phyloP scores from a whole-genome alignment of 106 monocot species.

The Apostasia ramifera region DNA sequence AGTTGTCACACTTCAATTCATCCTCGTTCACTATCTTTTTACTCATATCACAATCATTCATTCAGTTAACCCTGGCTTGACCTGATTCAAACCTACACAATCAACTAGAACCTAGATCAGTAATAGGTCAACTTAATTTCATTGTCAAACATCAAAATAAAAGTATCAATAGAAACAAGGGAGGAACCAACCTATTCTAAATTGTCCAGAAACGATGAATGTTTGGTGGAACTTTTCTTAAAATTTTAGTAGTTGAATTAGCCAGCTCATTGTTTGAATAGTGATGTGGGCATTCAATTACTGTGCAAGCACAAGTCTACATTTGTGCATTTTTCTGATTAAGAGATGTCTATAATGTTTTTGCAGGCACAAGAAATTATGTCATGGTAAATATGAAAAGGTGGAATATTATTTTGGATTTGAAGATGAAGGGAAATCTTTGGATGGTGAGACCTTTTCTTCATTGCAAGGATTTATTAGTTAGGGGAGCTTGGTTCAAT shows the following conservation, averaged over 20 bases:
- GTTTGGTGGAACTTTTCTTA: background rate
- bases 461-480: too few relatives aligned
- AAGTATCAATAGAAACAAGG: background rate
- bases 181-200: background rate
- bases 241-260: background rate
- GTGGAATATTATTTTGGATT: background rate
- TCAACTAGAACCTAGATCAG: too few relatives aligned
- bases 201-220: background rate
- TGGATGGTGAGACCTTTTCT: background rate
- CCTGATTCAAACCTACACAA: too few relatives aligned
- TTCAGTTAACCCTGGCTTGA: too few relatives aligned
- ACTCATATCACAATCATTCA: too few relatives aligned
- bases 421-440: conserved; percentile 2
- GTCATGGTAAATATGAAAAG: conserved; percentile 5
- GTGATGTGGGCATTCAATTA: too few relatives aligned
- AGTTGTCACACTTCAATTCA: too few relatives aligned
- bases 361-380: conserved; percentile 2
- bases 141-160: too few relatives aligned
- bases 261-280: too few relatives aligned
- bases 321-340: background rate
- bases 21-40: too few relatives aligned
- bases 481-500: background rate
- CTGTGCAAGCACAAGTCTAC: too few relatives aligned
- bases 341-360: background rate
- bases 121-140: too few relatives aligned